These are phyloP conservation scores for Phlegmacium glaucopus DNA, from an alignment of 768 basidiomycete genomes.

Conservation along the genomic window DNA sequence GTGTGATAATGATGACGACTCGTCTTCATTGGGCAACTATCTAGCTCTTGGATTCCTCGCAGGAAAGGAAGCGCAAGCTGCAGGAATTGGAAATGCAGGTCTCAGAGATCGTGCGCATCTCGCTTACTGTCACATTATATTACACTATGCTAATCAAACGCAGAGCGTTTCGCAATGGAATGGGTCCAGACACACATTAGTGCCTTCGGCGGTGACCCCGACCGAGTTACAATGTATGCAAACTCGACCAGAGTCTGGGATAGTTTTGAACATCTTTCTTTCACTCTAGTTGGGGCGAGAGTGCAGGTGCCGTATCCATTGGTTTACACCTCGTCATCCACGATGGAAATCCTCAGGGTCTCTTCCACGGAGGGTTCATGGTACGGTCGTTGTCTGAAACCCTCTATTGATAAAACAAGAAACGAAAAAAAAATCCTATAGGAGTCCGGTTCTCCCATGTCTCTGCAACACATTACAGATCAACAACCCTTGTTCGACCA, in stretches of 20 bases:
- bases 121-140: background rate
- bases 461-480: slow-evolving; percentile 6
- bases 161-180: slow-evolving; percentile 43
- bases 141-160: background rate
- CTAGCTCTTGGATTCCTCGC: slow-evolving; percentile 39
- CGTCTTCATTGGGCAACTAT: background rate
- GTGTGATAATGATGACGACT: background rate
- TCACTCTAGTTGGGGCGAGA: slow-evolving; percentile 18
- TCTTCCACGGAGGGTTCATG: slow-evolving; percentile 19
- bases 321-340: slow-evolving; percentile 14
- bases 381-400: background rate
- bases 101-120: slow-evolving; percentile 44
- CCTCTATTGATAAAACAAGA: too few species aligned
- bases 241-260: background rate
- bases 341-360: slow-evolving; percentile 12
- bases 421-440: background rate
- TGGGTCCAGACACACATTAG: slow-evolving; percentile 54
- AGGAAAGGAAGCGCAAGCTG: slow-evolving; percentile 34
- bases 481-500: slow-evolving; percentile 25
- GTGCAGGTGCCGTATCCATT: slow-evolving; percentile 19
- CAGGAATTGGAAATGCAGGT: slow-evolving; percentile 46
- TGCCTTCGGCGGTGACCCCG: slow-evolving; percentile 51
- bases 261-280: background rate
- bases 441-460: slow-evolving; percentile 18
- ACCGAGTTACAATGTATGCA: slow-evolving; percentile 36